Base-by-base conservation (phyloP, 768 basidiomycete genomes). In the Serendipita vermifera region DNA sequence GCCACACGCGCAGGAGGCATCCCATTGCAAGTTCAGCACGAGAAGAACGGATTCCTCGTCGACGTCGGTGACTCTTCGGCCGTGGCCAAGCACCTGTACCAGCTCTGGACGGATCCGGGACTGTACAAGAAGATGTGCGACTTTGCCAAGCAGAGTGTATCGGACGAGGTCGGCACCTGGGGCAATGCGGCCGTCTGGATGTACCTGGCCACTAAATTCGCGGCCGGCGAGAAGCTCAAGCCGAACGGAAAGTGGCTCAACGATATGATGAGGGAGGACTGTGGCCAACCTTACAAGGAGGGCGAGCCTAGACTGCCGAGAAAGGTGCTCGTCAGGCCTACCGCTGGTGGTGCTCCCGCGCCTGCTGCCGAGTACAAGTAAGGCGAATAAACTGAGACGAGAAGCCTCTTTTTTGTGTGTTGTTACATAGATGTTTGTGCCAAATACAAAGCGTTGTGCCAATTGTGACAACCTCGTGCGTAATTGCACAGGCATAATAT, bases 1-100 rank as follows among this genome's bases (percentile, higher is more conserved):
- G 87, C 87, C 5, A 82, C 76, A 54, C 65, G 75, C 75, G 93
- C 93, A 3, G 93, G 93, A 58, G 92, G 92, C 62, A 94, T 97
- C 65, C 93, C 93, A 38, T 80, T 96, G 43, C 93, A 97, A 66
- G 78, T 96, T 61, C 79, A 80, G 62, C 72, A 96, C 61, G 91
- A 89, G 55, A 83, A 88, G 69, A 88, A 85, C 60, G 93, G 93
- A 51, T 92, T 77, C 75, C 73, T 96, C 62, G 85, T 83, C 60
- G 79, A 81, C 15, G 77, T 81, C 7, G 83, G 84, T 27, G 86
- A 93, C 65, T 84, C 85, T 61, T 73, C 73, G 3, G 70, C 79
- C 4, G 88, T 93, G 43, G 87, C 90, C 33, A 71, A 77, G 62
- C 75, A 89, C 65, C 75, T 94, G 56, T 84, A 73, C 67, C 77